Percentiles rank a stretch among this genome's conserved stretches.
These are phyloP conservation scores for Millerago galiae DNA, from an alignment of 805 yeast species.

Conservation along the genomic window DNA sequence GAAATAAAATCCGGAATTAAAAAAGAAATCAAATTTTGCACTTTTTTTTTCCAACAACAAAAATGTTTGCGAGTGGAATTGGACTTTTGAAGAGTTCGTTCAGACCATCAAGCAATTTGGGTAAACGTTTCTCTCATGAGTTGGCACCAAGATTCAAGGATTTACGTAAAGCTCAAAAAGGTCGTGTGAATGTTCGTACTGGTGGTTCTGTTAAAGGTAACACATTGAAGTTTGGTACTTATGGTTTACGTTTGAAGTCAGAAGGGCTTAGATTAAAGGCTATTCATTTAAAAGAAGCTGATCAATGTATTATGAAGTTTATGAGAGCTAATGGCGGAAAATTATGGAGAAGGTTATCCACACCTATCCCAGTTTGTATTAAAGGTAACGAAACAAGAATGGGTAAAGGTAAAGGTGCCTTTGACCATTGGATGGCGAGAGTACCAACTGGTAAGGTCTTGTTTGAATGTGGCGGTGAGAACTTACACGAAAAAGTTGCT, in stretches of 20 bases:
- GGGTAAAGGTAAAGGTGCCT: conserved; percentile 99
- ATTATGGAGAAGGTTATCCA: conserved; percentile 72
- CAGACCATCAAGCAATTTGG: conserved; percentile 5
- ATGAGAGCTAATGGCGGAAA: conserved; percentile 74
- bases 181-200: conserved; percentile 87
- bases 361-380: conserved; percentile 85
- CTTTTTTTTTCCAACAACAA: not conserved
- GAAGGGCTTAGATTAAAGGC: conserved; percentile 85
- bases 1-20: too few relatives aligned
- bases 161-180: conserved; percentile 75
- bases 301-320: conserved; percentile 74
- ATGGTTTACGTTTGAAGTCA: conserved; percentile 82
- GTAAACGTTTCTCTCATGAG: conserved; percentile 25
- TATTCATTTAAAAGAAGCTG: conserved; percentile 86
- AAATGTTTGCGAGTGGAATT: conserved; percentile 1
- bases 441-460: conserved; percentile 93
- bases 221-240: conserved; percentile 70
- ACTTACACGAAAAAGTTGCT: conserved; percentile 83
- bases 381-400: conserved; percentile 99
- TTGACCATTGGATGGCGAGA: conserved; percentile 95
- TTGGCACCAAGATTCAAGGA: conserved; percentile 25
- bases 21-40: too few relatives aligned
- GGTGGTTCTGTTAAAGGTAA: conserved; percentile 94
- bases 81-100: conserved; percentile 1
- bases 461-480: conserved; percentile 72